Evolutionary conservation across 163 green algal genomes (phyloP), one percentile per base, ranked within the genome.

Genomic region (Scenedesmus sp.): DNA sequence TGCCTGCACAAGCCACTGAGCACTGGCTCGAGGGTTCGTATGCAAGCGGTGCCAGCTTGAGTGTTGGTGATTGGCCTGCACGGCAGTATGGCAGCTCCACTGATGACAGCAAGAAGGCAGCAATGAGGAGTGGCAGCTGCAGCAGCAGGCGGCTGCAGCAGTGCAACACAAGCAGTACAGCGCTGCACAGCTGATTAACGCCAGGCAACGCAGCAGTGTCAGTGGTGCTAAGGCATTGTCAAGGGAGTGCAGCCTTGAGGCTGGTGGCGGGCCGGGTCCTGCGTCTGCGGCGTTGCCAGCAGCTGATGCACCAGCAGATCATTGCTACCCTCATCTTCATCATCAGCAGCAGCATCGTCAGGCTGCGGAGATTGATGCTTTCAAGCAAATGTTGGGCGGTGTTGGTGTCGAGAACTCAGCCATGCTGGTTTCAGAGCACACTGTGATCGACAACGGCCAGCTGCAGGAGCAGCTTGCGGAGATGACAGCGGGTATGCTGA

Each of bases 161-260:
- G 3, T 30, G 24, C 18, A 49, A 24, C 26, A 43, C 84, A 40
- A 83, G 85, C 78, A 90, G 70, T 90, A 85, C 85, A 90, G 85
- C n/a, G 53, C 85, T 7, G 85, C 72, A 18, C 85, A 90, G 72
- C 44, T 73, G 70, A 40, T 90, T 22, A 90, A 90, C 7, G 70
- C 37, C 12, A 40, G 7, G 82, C 82, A 87, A 2, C 49, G 82
- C 53, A 87, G 82, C 53, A 51, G 49, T 46, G 42, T n/a, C 13
- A 22, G 81, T 46, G 81, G 73, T 82, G 73, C 35, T 42, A 26
- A 13, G 59, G 40, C 40, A 0, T 18, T 76, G 65, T 76, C 65
- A 37, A 76, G 65, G 30, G 65, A 76, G 65, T 76, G 65, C 65
- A 76, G 30, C 24, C 43, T 61, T 24, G 43, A 35, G 26, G 10